Percentiles rank a stretch among this genome's conserved stretches.
These are phyloP conservation scores for Globisporangium camurandrum DNA, from an alignment of 352 stramenopile species.

Conservation along the genomic window DNA sequence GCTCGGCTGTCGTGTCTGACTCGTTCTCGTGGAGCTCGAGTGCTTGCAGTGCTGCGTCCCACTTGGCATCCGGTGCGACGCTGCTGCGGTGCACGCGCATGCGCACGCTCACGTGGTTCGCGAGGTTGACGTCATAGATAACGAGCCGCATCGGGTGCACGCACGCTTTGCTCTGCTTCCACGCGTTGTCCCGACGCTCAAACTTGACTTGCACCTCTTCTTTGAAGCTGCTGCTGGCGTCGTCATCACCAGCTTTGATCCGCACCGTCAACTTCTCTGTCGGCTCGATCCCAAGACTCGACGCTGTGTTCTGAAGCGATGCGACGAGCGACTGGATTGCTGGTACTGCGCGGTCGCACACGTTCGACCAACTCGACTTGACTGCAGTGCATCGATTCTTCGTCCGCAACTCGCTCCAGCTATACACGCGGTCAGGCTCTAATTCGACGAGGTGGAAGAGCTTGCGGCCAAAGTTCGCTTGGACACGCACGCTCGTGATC, in stretches of 20 bases:
- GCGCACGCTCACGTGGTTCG: not conserved
- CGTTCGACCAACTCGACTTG: conserved; percentile 7
- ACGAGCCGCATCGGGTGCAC: not conserved
- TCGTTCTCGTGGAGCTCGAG: not conserved
- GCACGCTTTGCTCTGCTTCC: not conserved
- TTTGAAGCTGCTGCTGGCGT: not conserved
- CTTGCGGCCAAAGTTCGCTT: conserved; percentile 2
- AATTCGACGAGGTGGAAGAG: conserved; percentile 1
- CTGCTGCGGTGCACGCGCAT: not conserved
- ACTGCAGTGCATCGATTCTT: not conserved
- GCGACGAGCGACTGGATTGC: not conserved
- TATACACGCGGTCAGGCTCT: not conserved
- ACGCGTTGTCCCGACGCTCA: not conserved
- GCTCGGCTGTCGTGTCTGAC: not conserved
- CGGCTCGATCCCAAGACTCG: not conserved
- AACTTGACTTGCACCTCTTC: conserved; percentile 1
- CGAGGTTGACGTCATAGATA: not conserved
- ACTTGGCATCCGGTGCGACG: not conserved
- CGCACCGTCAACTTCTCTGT: conserved; percentile 1
- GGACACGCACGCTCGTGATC: not conserved
- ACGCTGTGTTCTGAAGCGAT: not conserved
- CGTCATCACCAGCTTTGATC: not conserved
- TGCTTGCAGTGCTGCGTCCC: not conserved
- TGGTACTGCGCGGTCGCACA: not conserved
- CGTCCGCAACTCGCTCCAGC: not conserved